phyloP scores from a whole-genome alignment of 2,329 filamentous ascomycete genomes.

The Geosmithia flava region DNA sequence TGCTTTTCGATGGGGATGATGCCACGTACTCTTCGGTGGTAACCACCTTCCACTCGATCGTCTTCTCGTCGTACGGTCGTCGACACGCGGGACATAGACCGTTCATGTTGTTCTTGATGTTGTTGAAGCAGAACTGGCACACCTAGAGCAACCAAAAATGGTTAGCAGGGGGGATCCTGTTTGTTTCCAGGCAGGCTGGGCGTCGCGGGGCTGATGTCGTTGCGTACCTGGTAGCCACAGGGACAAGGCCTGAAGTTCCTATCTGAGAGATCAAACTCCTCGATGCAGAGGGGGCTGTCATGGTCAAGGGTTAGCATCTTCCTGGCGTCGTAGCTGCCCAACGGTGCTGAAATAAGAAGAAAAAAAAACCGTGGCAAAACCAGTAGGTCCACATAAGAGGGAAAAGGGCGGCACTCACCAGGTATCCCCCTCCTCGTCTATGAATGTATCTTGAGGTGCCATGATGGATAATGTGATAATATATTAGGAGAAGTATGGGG shows the following conservation, averaged over 20 bases:
- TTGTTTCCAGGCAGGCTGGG: neutral
- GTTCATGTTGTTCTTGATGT: slow-evolving; percentile 97
- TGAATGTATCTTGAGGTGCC: slow-evolving; percentile 58
- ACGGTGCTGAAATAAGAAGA: slow-evolving; percentile 8
- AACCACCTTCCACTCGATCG: slow-evolving; percentile 92
- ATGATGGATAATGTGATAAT: slow-evolving; percentile 23
- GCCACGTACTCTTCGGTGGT: slow-evolving; percentile 79
- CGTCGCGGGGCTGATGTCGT: neutral
- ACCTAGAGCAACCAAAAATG: slow-evolving; percentile 42
- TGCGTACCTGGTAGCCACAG: slow-evolving; percentile 84
- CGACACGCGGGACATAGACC: slow-evolving; percentile 95
- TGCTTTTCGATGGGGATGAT: neutral
- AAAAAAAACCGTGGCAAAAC: slow-evolving; percentile 1
- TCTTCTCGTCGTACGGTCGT: slow-evolving; percentile 90
- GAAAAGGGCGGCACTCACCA: slow-evolving; percentile 35
- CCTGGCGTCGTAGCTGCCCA: slow-evolving; percentile 6
- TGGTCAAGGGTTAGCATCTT: slow-evolving; percentile 6
- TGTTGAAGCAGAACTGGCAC: slow-evolving; percentile 99
- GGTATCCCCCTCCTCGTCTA: slow-evolving; percentile 59
- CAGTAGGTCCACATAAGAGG: neutral
- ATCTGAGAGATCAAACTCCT: slow-evolving; percentile 97
- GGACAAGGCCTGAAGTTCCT: slow-evolving; percentile 95
- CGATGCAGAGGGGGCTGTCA: slow-evolving; percentile 88
- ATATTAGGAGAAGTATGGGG: neutral
- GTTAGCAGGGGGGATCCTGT: neutral